Conservation (phyloP, 768 basidiomycete species). For the Macrolepiota dolichaula region DNA sequence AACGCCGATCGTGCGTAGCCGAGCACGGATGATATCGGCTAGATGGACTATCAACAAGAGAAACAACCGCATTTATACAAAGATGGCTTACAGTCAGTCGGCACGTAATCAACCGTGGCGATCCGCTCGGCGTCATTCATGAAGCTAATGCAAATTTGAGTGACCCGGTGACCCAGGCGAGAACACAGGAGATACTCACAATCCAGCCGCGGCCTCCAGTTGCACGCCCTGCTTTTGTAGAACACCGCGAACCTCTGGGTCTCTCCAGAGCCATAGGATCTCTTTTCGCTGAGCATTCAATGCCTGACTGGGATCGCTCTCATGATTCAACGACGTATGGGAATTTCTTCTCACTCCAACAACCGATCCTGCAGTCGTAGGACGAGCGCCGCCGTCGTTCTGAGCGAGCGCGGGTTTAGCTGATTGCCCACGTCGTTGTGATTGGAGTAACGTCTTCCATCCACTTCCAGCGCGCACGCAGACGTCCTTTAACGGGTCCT, state of each 20-base stretch:
- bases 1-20: constrained; percentile 69
- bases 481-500: constrained; percentile 32
- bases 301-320: constrained; percentile 47
- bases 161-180: not conserved
- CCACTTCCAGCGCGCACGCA: constrained; percentile 54
- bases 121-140: constrained; percentile 67
- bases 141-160: constrained; percentile 43
- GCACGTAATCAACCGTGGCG: constrained; percentile 49
- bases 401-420: not conserved
- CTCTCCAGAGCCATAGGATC: constrained; percentile 60
- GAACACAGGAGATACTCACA: constrained; percentile 45
- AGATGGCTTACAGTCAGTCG: constrained; percentile 54
- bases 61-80: not conserved
- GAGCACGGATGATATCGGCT: constrained; percentile 74
- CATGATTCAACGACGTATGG: constrained; percentile 20
- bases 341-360: constrained; percentile 16
- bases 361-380: not conserved
- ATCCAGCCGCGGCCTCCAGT: constrained; percentile 64
- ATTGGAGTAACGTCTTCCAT: constrained; percentile 49
- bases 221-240: constrained; percentile 46
- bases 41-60: not conserved
- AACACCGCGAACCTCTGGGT: constrained; percentile 48
- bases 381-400: not conserved
- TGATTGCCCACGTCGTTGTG: constrained; percentile 13
- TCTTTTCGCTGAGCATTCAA: constrained; percentile 55